Evolutionary conservation across 768 basidiomycete genomes (phyloP), one percentile per base, ranked within the genome.

Genomic region (Russula earlei): DNA sequence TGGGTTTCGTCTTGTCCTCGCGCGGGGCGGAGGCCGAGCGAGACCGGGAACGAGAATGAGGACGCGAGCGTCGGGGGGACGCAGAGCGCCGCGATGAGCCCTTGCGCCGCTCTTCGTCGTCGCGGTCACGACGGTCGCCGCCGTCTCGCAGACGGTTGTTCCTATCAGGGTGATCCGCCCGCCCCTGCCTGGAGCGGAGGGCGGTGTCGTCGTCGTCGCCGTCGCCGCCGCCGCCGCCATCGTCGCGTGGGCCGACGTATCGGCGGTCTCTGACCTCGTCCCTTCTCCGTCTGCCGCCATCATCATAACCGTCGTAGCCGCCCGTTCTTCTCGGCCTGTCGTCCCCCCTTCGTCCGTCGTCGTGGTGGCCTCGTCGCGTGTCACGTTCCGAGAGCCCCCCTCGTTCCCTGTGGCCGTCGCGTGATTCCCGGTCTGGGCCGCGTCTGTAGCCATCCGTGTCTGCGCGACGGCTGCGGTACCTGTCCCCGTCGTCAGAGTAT

Each of bases 1-100:
- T 94, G 10, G 96, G 94, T 71, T 95, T 92, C 5, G 80, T 72
- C 65, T 87, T 87, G 64, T 78, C 78, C 44, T 74, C 72, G 37
- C 64, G 70, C 5, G 81, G 78, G 37, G 70, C 72, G 1, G 79
- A 77, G 4, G 62, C 65, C 27, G 79, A 74, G 17, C 49, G 56
- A 9, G 71, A 69, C 22, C 67, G 67, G 14, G 71, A 57, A 19
- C 25, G 60, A 4, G 60, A 62, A 29, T 41, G 63, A 11, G 55
- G 52, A 49, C 36, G 34, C 44, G 70, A 37, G 19, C 62, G 59
- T 11, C 67, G 72, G n/a, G 82, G 84, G 7, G 85, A 87, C 3
- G 79, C 81, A 34, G 86, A 87, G 31, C 85, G 82, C 47, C 70
- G 72, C 19, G 65, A 58, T 72, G 62, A 71, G 63, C 59, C 65